Evolutionary conservation across 768 basidiomycete genomes (phyloP).

Genomic region (Suillus paluster): DNA sequence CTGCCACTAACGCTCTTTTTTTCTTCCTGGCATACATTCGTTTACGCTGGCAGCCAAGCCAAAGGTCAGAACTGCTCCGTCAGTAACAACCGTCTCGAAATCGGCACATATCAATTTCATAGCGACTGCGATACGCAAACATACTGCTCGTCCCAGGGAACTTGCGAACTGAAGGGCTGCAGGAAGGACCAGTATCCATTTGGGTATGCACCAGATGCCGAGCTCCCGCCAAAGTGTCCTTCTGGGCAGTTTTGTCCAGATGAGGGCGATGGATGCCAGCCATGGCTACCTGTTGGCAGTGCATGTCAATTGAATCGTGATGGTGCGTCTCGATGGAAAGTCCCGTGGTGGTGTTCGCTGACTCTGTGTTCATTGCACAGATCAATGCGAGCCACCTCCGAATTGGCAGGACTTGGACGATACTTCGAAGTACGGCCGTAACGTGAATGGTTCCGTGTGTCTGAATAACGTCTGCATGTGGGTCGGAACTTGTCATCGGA

Average conservation of each 20-base stretch:
- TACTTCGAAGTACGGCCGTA: constrained; percentile 64
- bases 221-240: constrained; percentile 65
- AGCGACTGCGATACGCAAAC: constrained; percentile 75
- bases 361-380: constrained; percentile 41
- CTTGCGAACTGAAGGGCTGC: constrained; percentile 70
- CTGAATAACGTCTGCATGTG: constrained; percentile 85
- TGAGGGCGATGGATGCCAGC: constrained; percentile 73
- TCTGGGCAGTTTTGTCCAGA: constrained; percentile 80
- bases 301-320: constrained; percentile 87
- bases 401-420: constrained; percentile 70
- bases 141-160: constrained; percentile 61
- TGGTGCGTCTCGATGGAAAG: constrained; percentile 48
- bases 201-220: constrained; percentile 52
- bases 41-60: constrained; percentile 50
- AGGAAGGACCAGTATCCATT: constrained; percentile 80
- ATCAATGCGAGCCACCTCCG: constrained; percentile 75
- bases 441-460: constrained; percentile 84
- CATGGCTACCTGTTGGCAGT: constrained; percentile 60
- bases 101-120: constrained; percentile 80
- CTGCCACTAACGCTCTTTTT: constrained; percentile 59
- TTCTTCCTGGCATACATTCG: constrained; percentile 44
- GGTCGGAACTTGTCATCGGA: constrained; percentile 26
- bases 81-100: constrained; percentile 67
- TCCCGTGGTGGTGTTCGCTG: background rate
- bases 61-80: constrained; percentile 54